Evolutionary conservation across 768 basidiomycete species (phyloP).

Genomic region (Boletus subcaerulescens): DNA sequence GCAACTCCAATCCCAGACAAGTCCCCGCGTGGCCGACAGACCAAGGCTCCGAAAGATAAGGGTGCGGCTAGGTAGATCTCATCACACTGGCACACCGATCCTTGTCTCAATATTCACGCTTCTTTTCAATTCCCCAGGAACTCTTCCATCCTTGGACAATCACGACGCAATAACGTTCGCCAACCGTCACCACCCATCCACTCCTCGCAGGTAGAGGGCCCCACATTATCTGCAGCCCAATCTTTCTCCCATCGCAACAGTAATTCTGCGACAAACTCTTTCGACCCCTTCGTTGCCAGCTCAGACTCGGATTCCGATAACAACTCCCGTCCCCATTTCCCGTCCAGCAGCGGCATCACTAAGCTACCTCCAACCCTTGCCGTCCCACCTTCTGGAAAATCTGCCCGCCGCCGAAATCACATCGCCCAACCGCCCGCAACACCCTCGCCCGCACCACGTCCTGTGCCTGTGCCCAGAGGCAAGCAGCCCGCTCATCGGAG

Average conservation of each 20-base stretch:
- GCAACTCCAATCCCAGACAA: conserved; percentile 26
- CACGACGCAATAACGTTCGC: conserved; percentile 51
- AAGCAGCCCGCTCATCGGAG: conserved; percentile 14
- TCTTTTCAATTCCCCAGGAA: conserved; percentile 35
- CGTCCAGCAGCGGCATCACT: conserved; percentile 12
- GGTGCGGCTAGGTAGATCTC: conserved; percentile 38
- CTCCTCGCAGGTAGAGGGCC: conserved; percentile 69
- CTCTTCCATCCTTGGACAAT: conserved; percentile 41
- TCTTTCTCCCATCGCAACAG: conserved; percentile 25
- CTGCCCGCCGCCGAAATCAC: conserved; percentile 56
- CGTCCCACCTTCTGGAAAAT: conserved; percentile 50
- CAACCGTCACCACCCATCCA: conserved; percentile 61
- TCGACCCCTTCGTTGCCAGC: conserved; percentile 51
- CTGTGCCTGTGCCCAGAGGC: conserved; percentile 49
- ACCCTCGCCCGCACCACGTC: conserved; percentile 38
- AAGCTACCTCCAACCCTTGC: conserved; percentile 41
- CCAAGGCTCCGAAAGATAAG: conserved; percentile 44
- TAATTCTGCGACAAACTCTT: conserved; percentile 38
- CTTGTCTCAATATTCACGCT: conserved; percentile 5
- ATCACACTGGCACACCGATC: background rate
- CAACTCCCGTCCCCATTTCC: conserved; percentile 33
- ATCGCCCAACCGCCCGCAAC: conserved; percentile 30
- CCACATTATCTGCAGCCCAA: conserved; percentile 22
- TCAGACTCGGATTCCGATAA: conserved; percentile 41
- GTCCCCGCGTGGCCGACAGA: conserved; percentile 32